Base-by-base conservation (phyloP, 176 grass and related monocot genomes). In the Pontederia paniculata region DNA sequence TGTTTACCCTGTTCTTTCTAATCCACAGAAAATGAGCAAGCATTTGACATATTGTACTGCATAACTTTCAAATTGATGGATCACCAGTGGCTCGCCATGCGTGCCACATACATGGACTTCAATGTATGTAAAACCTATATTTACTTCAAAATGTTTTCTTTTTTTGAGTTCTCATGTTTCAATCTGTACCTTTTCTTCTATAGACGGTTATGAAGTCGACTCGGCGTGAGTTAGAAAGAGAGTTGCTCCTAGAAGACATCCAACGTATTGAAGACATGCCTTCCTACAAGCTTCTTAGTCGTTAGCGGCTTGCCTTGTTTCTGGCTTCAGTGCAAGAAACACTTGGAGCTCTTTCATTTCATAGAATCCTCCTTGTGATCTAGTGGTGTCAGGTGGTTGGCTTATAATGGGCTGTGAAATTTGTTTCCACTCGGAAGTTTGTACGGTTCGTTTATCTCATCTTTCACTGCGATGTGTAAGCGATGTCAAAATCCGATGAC, bases 1-100 rank as follows among this genome's bases (percentile, higher is more conserved):
- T n/a, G n/a, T n/a, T n/a, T n/a, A n/a, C n/a, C n/a, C n/a, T n/a
- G n/a, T 20, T 54, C 22, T 6, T 62, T 21, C 12, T 74, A 37
- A 57, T 69, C 17, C 74, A 75, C 58, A 96, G 91, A 96, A 59
- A 89, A 89, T 55, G 82, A 89, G 63, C 79, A 70, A 65, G 79
- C 86, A 19, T 89, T 96, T 71, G 91, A 89, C 63, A 65, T 96
- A 60, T 71, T 96, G 48, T 96, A 96, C 76, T 87, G 91, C 82
- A 78, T 96, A 75, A 69, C 86, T 43, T 89, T 87, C 70, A 89
- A 81, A 63, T 46, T 89, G 43, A 83, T 96, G 85, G 90, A 96
- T 78, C 85, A 83, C 50, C 88, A 86, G 62, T 96, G 90, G 85
- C 85, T 89, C 63, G 70, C 78, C 23, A 89, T 89, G 90, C 77